phyloP scores from a whole-genome alignment of 306 rosid species.

The apple (Malus domestica) region ASM211411v1 NC_041797.1:17279501-17280000 shows the following conservation, averaged over 20 bases:
- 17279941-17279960: not conserved
- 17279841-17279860: conserved; percentile 37
- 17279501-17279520: too few species aligned
- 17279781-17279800: conserved; percentile 31
- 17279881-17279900: conserved; percentile 35
- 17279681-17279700: too few species aligned
- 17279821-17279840: conserved; percentile 30
- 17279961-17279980: conserved; percentile 44
- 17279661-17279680: too few species aligned
- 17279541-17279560: too few species aligned
- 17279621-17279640: too few species aligned
- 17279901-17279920: conserved; percentile 27
- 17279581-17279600: too few species aligned
- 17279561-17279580: too few species aligned
- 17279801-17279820: conserved; percentile 52
- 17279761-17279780: conserved; percentile 32
- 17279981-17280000: conserved; percentile 7
- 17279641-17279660: too few species aligned
- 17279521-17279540: too few species aligned
- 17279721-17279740: not conserved
- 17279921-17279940: conserved; percentile 33
- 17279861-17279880: conserved; percentile 37
- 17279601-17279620: too few species aligned
- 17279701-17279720: too few species aligned
- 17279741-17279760: not conserved